phyloP scores from a whole-genome alignment of 257 asterid species.

The Gentiana straminea region DNA sequence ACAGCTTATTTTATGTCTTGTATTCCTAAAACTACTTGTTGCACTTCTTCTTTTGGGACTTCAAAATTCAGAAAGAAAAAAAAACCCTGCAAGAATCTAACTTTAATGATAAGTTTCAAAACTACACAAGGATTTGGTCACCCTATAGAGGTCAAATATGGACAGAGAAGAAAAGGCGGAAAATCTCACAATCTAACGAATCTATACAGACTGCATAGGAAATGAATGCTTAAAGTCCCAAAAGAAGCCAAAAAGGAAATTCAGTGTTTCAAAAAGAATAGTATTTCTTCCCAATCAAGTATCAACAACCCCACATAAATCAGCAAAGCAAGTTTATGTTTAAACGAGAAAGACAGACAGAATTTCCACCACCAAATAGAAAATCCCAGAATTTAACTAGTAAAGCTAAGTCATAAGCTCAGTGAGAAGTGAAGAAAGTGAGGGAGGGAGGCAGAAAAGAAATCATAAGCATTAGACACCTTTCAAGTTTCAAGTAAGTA shows the following conservation, averaged over 20 bases:
- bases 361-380: no score
- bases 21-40: conserved; percentile 11
- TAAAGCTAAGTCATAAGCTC: no score
- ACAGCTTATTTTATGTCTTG: conserved; percentile 4
- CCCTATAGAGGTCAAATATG: not conserved
- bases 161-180: not conserved
- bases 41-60: conserved; percentile 5
- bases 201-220: no score
- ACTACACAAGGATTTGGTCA: not conserved
- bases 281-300: no score
- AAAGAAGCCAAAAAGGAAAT: not conserved
- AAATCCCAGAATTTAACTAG: no score
- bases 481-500: conserved; percentile 3
- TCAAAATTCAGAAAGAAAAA: not conserved
- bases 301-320: no score
- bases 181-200: not conserved
- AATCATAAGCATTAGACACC: conserved; percentile 6
- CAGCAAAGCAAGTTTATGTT: no score
- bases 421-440: no score
- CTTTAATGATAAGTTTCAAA: not conserved
- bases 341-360: no score
- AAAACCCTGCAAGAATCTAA: conserved; percentile 10
- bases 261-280: no score
- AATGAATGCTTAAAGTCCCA: not conserved
- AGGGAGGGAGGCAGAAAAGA: not conserved